A percentile compares a stretch with the other conserved stretches of the same genome.
These are phyloP conservation scores for Begonia masoniana DNA, from an alignment of 306 rosid genomes.

Conservation along the genomic window DNA sequence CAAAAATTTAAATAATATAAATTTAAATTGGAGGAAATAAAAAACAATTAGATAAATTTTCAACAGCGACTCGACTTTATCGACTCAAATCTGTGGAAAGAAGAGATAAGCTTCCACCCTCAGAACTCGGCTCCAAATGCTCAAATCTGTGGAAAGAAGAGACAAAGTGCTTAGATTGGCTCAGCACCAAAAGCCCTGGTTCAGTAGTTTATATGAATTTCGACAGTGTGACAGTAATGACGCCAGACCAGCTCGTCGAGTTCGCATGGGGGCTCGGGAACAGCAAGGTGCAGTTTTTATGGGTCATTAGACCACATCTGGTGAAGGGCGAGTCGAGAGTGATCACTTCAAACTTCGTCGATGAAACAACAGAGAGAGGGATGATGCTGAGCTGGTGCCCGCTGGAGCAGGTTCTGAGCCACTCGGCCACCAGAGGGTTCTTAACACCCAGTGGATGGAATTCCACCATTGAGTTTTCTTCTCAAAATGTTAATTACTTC, in stretches of 20 bases:
- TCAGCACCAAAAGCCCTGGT: conserved; percentile 19
- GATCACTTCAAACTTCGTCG: conserved; percentile 21
- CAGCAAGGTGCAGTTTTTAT: conserved; percentile 29
- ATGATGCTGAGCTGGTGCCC: conserved; percentile 37
- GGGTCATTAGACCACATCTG: conserved; percentile 33
- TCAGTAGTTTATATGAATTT: conserved; percentile 56
- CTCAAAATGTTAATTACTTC: no score
- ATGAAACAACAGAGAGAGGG: conserved; percentile 23
- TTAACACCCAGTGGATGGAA: conserved; percentile 65
- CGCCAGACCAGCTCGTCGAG: conserved; percentile 31
- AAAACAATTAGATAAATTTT: no score
- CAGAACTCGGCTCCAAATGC: conserved; percentile 9
- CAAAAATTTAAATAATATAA: no score
- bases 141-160: conserved; percentile 67
- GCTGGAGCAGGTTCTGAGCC: conserved; percentile 37
- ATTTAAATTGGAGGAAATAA: no score
- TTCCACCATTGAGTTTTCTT: conserved; percentile 29
- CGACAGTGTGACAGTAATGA: conserved; percentile 50
- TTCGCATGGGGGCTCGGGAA: conserved; percentile 66
- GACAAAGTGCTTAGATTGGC: conserved; percentile 39
- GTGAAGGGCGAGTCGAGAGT: no score
- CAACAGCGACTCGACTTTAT: no score
- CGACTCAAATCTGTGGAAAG: no score
- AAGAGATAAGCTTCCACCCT: conserved; percentile 9
- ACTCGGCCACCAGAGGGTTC: conserved; percentile 43